Conservation (phyloP, 108 stramenopile genomes). For the Pseudonitzschia multiseries region DNA sequence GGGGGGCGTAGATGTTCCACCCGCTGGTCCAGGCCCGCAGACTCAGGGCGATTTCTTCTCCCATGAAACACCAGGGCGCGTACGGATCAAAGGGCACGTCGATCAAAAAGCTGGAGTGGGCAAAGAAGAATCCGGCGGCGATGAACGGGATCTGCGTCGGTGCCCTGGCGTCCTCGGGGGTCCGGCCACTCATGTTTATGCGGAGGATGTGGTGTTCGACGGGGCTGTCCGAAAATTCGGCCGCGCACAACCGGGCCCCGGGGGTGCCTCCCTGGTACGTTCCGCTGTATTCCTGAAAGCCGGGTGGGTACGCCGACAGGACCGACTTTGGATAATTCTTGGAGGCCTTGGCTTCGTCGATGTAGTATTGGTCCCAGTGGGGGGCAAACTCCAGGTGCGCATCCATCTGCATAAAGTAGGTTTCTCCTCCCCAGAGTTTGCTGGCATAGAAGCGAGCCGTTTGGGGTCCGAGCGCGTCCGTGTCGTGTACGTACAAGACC, state of each 20-base stretch:
- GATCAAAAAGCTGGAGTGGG: conserved; percentile 55
- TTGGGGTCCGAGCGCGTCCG: conserved; percentile 85
- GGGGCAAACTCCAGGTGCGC: conserved; percentile 72
- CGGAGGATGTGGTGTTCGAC: conserved; percentile 57
- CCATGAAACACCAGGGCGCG: conserved; percentile 94
- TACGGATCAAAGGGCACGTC: conserved; percentile 92
- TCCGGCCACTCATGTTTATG: conserved; percentile 76
- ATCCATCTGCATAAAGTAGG: conserved; percentile 85
- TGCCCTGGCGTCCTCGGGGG: conserved; percentile 46
- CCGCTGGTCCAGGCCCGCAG: conserved; percentile 81
- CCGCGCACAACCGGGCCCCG: conserved; percentile 24
- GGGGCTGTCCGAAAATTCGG: conserved; percentile 64
- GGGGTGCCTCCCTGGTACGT: conserved; percentile 17
- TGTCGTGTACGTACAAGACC: conserved; percentile 77
- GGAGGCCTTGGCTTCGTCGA: conserved; percentile 53
- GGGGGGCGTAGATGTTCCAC: conserved; percentile 91
- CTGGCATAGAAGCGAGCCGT: conserved; percentile 81
- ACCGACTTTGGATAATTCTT: conserved; percentile 63
- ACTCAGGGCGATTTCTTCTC: conserved; percentile 88
- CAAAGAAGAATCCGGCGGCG: conserved; percentile 93
- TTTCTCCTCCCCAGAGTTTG: conserved; percentile 89
- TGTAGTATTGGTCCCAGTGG: conserved; percentile 71
- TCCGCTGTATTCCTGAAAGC: conserved; percentile 28
- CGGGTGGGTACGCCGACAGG: conserved; percentile 78
- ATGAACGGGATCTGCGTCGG: conserved; percentile 65